Conservation (phyloP, 192 early-diverging fungal species). For the Entomortierella chlamydospora region DNA sequence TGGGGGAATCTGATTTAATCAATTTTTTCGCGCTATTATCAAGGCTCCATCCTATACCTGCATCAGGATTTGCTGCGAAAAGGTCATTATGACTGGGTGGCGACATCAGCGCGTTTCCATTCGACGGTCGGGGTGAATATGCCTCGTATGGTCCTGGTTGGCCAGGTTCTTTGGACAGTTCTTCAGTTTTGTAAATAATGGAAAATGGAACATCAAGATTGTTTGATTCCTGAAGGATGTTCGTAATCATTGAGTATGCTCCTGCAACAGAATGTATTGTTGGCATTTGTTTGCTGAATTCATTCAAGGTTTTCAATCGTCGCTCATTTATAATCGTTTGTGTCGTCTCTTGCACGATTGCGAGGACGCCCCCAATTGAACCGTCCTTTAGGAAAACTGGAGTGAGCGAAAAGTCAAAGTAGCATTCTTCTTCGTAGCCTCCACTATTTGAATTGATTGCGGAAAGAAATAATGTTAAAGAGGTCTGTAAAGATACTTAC, state of each 20-base stretch:
- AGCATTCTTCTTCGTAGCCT: conserved; percentile 56
- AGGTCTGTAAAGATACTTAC: too few relatives aligned
- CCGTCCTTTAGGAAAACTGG: conserved; percentile 51
- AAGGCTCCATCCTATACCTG: too few relatives aligned
- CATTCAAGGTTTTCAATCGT: conserved; percentile 43
- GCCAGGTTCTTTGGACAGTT: not conserved
- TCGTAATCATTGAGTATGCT: conserved; percentile 43
- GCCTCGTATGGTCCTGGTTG: not conserved
- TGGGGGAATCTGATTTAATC: not conserved
- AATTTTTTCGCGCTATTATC: too few relatives aligned
- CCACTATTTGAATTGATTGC: conserved; percentile 11
- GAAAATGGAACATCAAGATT: conserved; percentile 43
- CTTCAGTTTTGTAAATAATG: conserved; percentile 32
- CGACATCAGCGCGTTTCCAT: too few relatives aligned
- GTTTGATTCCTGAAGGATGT: conserved; percentile 45
- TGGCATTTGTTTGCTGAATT: conserved; percentile 50
- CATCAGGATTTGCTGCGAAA: not conserved
- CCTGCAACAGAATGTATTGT: conserved; percentile 37
- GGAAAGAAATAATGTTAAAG: not conserved
- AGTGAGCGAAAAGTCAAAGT: conserved; percentile 55
- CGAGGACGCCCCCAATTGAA: conserved; percentile 39
- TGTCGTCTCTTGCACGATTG: conserved; percentile 53
- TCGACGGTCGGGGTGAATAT: conserved; percentile 9
- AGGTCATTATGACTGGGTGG: too few relatives aligned
- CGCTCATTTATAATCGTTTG: conserved; percentile 43